Base-by-base conservation (phyloP, 208 protist genomes). In the Sergeia podlipaevii region DNA sequence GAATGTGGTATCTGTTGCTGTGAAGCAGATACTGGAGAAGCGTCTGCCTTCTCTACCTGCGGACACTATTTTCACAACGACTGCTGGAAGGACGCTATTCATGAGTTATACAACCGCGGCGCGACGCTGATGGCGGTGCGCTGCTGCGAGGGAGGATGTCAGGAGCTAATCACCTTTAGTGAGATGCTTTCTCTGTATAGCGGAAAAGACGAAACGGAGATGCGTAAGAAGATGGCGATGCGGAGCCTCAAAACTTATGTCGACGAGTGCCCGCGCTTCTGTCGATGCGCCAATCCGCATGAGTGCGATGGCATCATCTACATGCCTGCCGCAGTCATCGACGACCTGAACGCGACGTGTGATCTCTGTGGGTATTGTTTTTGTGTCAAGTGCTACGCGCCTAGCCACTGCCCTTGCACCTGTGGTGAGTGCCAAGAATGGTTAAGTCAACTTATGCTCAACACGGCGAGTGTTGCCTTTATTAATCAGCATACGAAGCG, bases 211-310 rank as follows among this genome's bases (percentile, higher is more conserved):
- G 49, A 29, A 27, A 20, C n/a, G 2, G 32, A 47, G 0, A 32
- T 54, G 27, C 38, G 29, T n/a, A 37, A 60, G 17, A 64, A 70
- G 18, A 18, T 67, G n/a, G 52, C 47, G 20, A 38, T 69, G 38
- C n/a, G n/a, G n/a, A n/a, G n/a, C n/a, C n/a, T n/a, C n/a, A n/a
- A n/a, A n/a, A n/a, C n/a, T n/a, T 74, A 74, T 52, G 27, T 68
- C 21, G 53, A 30, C 11, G 41, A 26, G 11, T 64, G 44, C 27
- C 55, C 61, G 15, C 61, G 73, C 33, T 52, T 97, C 7, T 81
- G 80, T 42, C 89, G 76, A 70, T 97, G 93, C 43, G 79, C 86
- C 13, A 84, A 78, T 29, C 70, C 71, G 18, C 8, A 38, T 2
- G 30, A 42, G 7, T 97, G 93, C 58, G 36, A 46, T 0, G 79